Evolutionary conservation across 2,329 filamentous ascomycete genomes (phyloP), one percentile per base, ranked within the genome.

Genomic region (Xylariaceae sp.): DNA sequence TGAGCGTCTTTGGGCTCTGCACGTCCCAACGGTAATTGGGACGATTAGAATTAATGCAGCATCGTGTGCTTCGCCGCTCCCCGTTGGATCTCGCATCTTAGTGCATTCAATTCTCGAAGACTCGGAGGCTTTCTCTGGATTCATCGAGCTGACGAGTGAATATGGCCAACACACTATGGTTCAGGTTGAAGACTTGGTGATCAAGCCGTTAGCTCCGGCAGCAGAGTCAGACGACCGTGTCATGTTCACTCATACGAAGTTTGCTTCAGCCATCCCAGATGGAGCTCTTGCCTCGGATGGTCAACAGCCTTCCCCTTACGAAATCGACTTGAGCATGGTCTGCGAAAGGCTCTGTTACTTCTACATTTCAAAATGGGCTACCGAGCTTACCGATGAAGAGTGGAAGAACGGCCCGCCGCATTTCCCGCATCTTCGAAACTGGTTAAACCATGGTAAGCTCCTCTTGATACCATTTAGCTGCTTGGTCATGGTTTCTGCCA

Each of bases 291-390:
- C 53, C 1, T 34, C 34, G 3, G 19, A 54, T 11, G 53, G 34
- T 29, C 11, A 17, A 14, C 24, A 24, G 17, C 37, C 54, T 6
- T 49, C 43, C 3, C 2, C 44, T 3, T 9, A 53, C 19, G 62
- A 69, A 36, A 12, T 39, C 4, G 62, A 65, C 6, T 26, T 67
- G 24, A 48, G 44, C 1, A 46, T 33, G 3, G 49, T 49, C 2
- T 62, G 60, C 17, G 67, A 70, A 43, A 62, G 68, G 2, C 37
- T 71, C 6, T 60, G 58, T 4, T 63, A 62, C 24, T 67, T 56
- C 53, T 72, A 69, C 39, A 23, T 69, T 3, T 55, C 56, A 2
- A 59, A 62, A 8, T 63, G 58, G 64, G 53, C 60, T 12, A 16
- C 58, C 2, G 60, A 64, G n/a, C 48, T 70, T 5, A 58, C 56